Conservation (phyloP, 192 early-diverging fungal species). For the Fimicolochytrium jonesii region DNA sequence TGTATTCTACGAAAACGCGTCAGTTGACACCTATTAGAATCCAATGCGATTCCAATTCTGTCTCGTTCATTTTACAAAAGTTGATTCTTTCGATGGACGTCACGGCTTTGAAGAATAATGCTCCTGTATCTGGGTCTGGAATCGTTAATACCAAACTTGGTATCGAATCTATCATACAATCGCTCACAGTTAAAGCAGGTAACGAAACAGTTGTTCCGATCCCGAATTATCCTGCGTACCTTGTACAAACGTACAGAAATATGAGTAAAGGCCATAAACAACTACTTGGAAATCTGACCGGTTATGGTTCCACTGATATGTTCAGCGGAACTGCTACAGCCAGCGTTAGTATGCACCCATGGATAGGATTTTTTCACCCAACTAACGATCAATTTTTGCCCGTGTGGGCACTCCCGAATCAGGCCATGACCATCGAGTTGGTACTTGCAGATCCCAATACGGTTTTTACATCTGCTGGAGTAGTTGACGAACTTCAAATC, state of each 20-base stretch:
- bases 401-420: conserved; percentile 14
- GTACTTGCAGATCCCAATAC: conserved; percentile 3
- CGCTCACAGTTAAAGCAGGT: background rate
- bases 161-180: background rate
- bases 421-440: conserved; percentile 3
- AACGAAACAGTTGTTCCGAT: background rate
- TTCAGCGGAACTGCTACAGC: background rate
- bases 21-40: no score
- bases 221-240: background rate
- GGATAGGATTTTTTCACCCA: conserved; percentile 4
- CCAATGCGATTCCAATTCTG: no score
- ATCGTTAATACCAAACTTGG: no score
- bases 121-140: no score
- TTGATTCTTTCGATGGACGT: no score
- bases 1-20: no score
- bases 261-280: conserved; percentile 1
- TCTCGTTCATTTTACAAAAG: no score
- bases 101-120: no score
- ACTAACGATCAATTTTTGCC: background rate
- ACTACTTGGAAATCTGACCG: background rate
- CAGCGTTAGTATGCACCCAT: background rate
- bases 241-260: background rate
- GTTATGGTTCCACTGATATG: conserved; percentile 10
- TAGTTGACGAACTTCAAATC: background rate
- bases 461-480: background rate